Evolutionary conservation across 805 yeast genomes (phyloP).

Genomic region (Candida dendrica): DNA sequence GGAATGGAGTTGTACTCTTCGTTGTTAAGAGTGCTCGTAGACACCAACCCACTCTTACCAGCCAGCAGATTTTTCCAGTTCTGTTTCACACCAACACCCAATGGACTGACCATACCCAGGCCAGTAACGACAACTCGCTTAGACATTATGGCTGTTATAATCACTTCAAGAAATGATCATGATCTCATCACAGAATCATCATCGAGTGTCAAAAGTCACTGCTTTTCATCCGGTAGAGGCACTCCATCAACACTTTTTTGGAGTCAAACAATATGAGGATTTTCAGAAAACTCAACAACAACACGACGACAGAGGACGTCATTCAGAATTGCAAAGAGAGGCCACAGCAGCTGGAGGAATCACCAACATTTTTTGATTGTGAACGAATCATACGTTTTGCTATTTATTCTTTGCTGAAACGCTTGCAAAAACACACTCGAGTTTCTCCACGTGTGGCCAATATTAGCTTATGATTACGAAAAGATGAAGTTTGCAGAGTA

Average conservation of each 20-base stretch:
- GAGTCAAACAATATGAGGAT: background rate
- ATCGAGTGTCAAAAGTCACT: background rate
- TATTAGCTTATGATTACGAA: background rate
- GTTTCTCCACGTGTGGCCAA: background rate
- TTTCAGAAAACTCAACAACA: too few relatives aligned
- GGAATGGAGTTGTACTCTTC: constrained; percentile 44
- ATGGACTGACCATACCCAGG: constrained; percentile 76
- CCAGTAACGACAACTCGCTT: constrained; percentile 86
- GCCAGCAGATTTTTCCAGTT: constrained; percentile 50
- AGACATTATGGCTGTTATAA: background rate
- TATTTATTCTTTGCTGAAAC: too few relatives aligned
- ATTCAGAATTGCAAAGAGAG: too few relatives aligned
- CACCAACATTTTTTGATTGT: too few relatives aligned
- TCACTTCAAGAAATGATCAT: too few relatives aligned
- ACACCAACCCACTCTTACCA: constrained; percentile 50
- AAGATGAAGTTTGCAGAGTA: constrained; percentile 15
- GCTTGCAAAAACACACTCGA: background rate
- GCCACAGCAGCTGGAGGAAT: too few relatives aligned
- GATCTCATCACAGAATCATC: too few relatives aligned
- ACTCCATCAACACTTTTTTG: background rate
- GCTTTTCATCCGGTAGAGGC: background rate
- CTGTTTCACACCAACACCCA: constrained; percentile 59
- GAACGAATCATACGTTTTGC: too few relatives aligned
- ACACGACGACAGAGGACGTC: too few relatives aligned
- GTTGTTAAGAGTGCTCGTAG: constrained; percentile 34